These are phyloP conservation scores for Sonneratia caseolaris DNA, from an alignment of 345 rosid genomes.

Conservation along the genomic window DNA sequence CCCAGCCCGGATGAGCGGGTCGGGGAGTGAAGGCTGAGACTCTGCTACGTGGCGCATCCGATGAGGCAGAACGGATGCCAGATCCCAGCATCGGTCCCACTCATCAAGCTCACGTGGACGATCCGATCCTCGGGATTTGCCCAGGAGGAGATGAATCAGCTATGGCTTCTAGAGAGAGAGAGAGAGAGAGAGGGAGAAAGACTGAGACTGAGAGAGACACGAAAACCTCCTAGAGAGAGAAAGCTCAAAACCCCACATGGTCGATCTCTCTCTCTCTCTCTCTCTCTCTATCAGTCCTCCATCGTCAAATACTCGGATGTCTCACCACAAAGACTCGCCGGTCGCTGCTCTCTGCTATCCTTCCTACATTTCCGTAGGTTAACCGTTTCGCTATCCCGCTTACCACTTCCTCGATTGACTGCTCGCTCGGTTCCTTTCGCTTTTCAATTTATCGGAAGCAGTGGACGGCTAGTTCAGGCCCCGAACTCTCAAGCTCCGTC, in stretches of 20 bases:
- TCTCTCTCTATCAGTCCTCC: constrained; percentile 1
- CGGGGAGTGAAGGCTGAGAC: too few relatives aligned
- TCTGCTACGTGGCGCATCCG: constrained; percentile 3
- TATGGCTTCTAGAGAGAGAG: neutral
- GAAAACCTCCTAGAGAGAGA: neutral
- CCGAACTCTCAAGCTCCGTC: neutral
- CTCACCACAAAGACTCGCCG: constrained; percentile 14
- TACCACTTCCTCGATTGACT: neutral
- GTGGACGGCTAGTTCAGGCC: constrained; percentile 6
- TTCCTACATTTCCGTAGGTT: constrained; percentile 10
- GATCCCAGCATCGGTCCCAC: neutral
- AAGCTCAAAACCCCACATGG: neutral
- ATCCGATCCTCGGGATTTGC: constrained; percentile 21
- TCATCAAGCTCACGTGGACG: constrained; percentile 28
- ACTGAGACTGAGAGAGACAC: neutral
- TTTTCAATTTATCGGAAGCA: neutral
- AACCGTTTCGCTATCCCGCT: neutral
- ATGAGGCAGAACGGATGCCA: neutral
- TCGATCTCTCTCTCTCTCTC: constrained; percentile 18
- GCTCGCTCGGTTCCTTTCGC: neutral
- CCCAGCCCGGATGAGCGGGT: too few relatives aligned
- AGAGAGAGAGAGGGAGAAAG: neutral
- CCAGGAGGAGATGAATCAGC: neutral
- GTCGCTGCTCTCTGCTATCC: constrained; percentile 9
- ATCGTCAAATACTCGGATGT: constrained; percentile 10